A percentile compares a stretch with the other conserved stretches of the same genome.
phyloP scores from a whole-genome alignment of 2,329 filamentous ascomycete species.

The Aspergillus carbonarius region DNA sequence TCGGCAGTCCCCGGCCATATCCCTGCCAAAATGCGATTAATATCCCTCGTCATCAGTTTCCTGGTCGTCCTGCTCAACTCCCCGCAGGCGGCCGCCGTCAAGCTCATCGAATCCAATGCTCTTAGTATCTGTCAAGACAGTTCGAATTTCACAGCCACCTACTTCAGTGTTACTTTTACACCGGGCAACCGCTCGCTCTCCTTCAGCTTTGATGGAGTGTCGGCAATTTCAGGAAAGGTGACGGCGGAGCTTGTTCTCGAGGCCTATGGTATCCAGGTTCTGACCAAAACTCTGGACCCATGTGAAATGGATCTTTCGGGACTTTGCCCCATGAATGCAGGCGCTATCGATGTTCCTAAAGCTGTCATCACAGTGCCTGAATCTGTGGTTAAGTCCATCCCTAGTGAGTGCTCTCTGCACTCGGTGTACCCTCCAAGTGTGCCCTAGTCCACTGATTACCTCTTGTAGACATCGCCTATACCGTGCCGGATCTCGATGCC shows the following conservation, averaged over 20 bases:
- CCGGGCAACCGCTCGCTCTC: conserved; percentile 66
- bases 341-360: conserved; percentile 68
- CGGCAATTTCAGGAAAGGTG: conserved; percentile 55
- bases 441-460: neutral
- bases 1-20: neutral
- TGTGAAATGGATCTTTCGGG: conserved; percentile 69
- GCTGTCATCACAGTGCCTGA: conserved; percentile 65
- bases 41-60: conserved; percentile 36
- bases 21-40: conserved; percentile 33
- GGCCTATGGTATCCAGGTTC: conserved; percentile 77
- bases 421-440: neutral
- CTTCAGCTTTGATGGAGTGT: conserved; percentile 76
- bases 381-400: conserved; percentile 64
- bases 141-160: conserved; percentile 79
- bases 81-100: conserved; percentile 59
- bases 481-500: conserved; percentile 86
- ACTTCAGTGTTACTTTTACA: conserved; percentile 74
- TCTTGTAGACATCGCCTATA: conserved; percentile 70
- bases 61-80: conserved; percentile 43
- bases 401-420: conserved; percentile 48
- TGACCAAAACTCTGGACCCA: conserved; percentile 69
- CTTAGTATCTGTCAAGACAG: conserved; percentile 80
- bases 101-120: conserved; percentile 75
- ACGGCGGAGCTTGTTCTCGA: conserved; percentile 63
- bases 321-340: conserved; percentile 87